Percentiles rank a stretch among this genome's conserved stretches.
phyloP scores from a whole-genome alignment of 2,329 filamentous ascomycete genomes.

The Cercospora zeae-maydis region DNA sequence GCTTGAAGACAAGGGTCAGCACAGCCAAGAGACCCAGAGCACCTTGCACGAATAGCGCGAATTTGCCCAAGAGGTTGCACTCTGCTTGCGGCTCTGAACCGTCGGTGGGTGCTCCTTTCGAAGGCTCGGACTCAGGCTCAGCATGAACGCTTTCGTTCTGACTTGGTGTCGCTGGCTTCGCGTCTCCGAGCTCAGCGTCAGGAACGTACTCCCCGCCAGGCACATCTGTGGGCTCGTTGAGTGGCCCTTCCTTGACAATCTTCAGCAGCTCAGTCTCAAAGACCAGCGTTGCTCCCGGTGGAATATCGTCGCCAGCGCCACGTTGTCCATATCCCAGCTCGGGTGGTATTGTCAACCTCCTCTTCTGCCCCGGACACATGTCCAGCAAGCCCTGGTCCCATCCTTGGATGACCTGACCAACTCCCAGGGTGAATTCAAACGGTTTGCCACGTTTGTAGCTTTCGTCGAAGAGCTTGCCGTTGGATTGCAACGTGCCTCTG shows the following conservation, averaged over 20 bases:
- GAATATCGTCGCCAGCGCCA: constrained; percentile 66
- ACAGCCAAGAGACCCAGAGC: constrained; percentile 80
- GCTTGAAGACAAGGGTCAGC: constrained; percentile 84
- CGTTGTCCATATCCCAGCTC: constrained; percentile 76
- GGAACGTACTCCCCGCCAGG: constrained; percentile 4
- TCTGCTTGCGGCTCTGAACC: constrained; percentile 55
- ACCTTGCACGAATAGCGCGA: constrained; percentile 84
- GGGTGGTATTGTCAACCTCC: constrained; percentile 83
- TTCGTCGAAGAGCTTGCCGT: constrained; percentile 79
- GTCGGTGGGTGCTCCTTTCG: constrained; percentile 18
- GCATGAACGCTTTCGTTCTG: background rate
- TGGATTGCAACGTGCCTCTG: constrained; percentile 48
- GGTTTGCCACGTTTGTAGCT: constrained; percentile 73
- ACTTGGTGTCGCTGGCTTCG: background rate
- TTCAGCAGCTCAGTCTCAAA: constrained; percentile 89
- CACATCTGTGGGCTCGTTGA: constrained; percentile 3
- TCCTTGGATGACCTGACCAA: constrained; percentile 83
- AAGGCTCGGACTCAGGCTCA: constrained; percentile 6
- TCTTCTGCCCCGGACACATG: constrained; percentile 95
- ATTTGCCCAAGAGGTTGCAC: constrained; percentile 83
- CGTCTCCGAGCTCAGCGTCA: background rate
- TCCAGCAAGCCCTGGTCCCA: constrained; percentile 88
- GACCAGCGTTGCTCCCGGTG: constrained; percentile 73
- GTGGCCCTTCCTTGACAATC: constrained; percentile 58
- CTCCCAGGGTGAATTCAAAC: constrained; percentile 74